Base-by-base conservation (phyloP, 495 filamentous ascomycete genomes). In the Aspergillus ostianus region DNA sequence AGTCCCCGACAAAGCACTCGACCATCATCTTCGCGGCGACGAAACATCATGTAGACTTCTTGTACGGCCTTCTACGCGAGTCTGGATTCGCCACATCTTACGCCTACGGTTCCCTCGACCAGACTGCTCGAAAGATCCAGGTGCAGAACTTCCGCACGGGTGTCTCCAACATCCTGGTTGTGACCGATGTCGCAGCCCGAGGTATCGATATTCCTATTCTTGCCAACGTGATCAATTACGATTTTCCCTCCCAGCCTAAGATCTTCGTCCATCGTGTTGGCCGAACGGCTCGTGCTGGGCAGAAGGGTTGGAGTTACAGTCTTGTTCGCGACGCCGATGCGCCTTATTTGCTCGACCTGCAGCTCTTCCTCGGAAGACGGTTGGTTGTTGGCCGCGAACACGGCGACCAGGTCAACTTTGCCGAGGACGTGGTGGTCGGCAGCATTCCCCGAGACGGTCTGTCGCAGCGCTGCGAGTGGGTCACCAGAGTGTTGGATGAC, bases 181-280 rank as follows among this genome's bases (percentile, higher is more conserved):
- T 97, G 32, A 99, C 94, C 6, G 94, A 99, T 72, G 92, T 99
- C 32, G 94, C 95, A 13, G 94, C 94, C 12, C 82, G 94, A 78
- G 94, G 94, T 82, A 95, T 99, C 60, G 94, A 99, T 86, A 96
- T 98, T 61, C 94, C 94, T 0, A 80, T 96, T 32, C 85, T 99
- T 12, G 92, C 91, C 46, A 97, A 99, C 68, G 94, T 98, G 53
- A 94, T 99, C 77, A 98, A 99, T 78, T 99, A 95, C 78, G 92
- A 98, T 62, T 98, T 99, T 67, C 94, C 94, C 4, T 87, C 93
- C 6, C 93, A 98, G 65, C 92, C 94, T 23, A 99, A 99, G 72
- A 85, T 98, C 18, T 98, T 93, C 64, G 88, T 99, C 58, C 94
- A 99, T 72, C 88, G 94, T 66, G 95, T 99, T 27, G 94, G 94